phyloP scores from a whole-genome alignment of 2,329 filamentous ascomycete genomes.

The Colletotrichum coccodes region DNA sequence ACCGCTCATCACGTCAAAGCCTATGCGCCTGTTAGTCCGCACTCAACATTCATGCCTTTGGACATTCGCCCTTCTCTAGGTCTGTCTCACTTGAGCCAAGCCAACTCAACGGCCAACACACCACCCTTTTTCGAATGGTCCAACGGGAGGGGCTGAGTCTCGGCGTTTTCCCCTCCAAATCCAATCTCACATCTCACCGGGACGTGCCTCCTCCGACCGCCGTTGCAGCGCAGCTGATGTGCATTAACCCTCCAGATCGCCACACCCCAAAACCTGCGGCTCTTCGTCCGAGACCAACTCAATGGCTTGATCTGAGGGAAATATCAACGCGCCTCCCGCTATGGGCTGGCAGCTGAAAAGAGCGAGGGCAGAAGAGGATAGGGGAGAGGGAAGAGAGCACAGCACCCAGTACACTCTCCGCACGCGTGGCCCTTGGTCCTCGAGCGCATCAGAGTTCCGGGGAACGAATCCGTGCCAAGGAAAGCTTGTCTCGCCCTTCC shows the following conservation, averaged over 20 bases:
- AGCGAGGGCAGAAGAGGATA: background rate
- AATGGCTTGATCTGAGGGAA: background rate
- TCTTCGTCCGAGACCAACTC: background rate
- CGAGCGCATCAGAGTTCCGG: slow-evolving; percentile 4
- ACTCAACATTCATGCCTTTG: background rate
- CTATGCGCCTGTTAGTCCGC: background rate
- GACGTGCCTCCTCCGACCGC: background rate
- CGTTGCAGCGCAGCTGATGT: background rate
- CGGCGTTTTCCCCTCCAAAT: background rate
- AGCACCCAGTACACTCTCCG: background rate
- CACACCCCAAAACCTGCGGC: background rate
- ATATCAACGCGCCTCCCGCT: background rate
- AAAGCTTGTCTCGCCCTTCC: slow-evolving; percentile 14
- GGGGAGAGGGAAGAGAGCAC: background rate
- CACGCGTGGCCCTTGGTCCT: background rate
- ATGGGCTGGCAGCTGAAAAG: background rate
- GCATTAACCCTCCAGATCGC: background rate
- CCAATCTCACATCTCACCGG: background rate
- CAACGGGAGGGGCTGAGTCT: background rate
- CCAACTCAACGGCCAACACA: background rate
- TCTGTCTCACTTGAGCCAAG: background rate
- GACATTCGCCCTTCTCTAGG: background rate
- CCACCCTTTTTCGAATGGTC: background rate
- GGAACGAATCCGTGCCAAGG: slow-evolving; percentile 13
- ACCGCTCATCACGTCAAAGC: slow-evolving; percentile 4